Base-by-base conservation (phyloP, 1,284 basidiomycete genomes). In the Fistulina hepatica region DNA sequence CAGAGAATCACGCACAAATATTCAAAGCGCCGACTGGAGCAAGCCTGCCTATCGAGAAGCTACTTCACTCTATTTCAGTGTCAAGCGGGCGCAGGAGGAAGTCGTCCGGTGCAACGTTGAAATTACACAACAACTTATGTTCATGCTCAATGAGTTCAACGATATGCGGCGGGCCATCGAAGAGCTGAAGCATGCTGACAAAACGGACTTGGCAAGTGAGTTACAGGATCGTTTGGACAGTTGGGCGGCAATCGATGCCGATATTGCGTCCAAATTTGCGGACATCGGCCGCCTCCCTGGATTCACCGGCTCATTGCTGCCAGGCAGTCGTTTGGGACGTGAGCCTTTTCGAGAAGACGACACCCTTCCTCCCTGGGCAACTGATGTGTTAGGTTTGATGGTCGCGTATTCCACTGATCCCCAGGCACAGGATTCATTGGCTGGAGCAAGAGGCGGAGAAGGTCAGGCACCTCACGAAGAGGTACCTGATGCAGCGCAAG, bases 31-130 rank as follows among this genome's bases (percentile, higher is more conserved):
- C n/a, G 22, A 36, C 3, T 42, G 41, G 41, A 25, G 36, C 1
- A 23, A 38, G 15, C 41, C 37, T 7, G 26, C 16, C 2, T 37
- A 34, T 4, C 41, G 41, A 7, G 33, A 42, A 17, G 41, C 41
- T 0, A 23, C 15, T 15, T 23, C 25, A 33, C 37, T 40, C 1
- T 13, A 44, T 16, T 44, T 44, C 23, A 37, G 42, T 6, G 35
- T 41, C 13, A 33, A 38, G 21, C 28, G 36, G 6, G 31, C 44
- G 11, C n/a, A 23, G 8, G 44, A 41, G 16, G 44, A 46, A 21
- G 33, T 26, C 13, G 9, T 13, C 2, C 26, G 45, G 1, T 24
- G 41, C 2, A 42, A 46, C 21, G 45, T 46, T 5, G 45, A 46
- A 13, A 44, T 46, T 13, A 13, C 19, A 2, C 42, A 40, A 3